These are phyloP conservation scores for Coemansia sp. DNA, from an alignment of 192 early-diverging fungal genomes.

Conservation along the genomic window DNA sequence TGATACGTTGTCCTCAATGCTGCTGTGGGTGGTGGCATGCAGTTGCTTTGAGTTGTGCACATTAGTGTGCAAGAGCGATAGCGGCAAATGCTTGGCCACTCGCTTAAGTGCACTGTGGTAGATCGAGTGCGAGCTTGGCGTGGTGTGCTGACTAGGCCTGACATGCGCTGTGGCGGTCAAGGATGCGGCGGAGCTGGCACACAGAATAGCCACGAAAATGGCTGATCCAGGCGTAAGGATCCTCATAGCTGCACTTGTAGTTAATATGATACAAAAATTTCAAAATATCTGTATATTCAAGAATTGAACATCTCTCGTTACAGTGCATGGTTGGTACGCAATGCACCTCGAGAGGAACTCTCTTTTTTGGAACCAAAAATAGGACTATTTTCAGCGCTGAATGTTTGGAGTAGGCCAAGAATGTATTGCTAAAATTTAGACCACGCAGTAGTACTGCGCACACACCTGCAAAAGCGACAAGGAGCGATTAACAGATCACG, in stretches of 20 bases:
- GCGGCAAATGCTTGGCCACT: conserved; percentile 1
- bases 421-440: neutral
- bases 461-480: neutral
- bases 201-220: conserved; percentile 9
- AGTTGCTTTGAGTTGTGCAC: conserved; percentile 44
- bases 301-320: neutral
- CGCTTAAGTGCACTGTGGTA: neutral
- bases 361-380: neutral
- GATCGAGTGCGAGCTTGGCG: neutral
- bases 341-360: neutral
- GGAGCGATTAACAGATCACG: neutral
- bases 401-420: neutral
- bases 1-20: neutral
- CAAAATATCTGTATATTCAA: neutral
- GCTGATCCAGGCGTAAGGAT: neutral
- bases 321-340: neutral
- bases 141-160: neutral
- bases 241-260: neutral
- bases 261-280: neutral
- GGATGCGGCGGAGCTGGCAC: neutral
- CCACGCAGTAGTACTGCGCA: neutral
- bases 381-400: neutral
- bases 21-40: conserved; percentile 20
- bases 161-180: neutral
- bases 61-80: neutral